Base-by-base conservation (phyloP, 208 protist species). In the Acanthamoeba sp. region DNA sequence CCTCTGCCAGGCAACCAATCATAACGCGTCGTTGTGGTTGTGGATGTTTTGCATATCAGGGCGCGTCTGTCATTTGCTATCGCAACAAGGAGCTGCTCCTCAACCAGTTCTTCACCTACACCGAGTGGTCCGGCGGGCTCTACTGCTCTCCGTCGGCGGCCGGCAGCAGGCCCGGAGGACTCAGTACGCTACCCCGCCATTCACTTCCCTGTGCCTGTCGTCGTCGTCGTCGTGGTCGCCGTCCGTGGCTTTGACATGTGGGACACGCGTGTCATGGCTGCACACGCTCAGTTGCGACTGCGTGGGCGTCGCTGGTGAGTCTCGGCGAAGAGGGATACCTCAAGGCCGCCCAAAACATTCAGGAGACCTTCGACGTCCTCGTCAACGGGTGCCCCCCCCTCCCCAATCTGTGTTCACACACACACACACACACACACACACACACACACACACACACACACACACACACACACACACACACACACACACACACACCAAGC, bases 71-170 rank as follows among this genome's bases (percentile, higher is more conserved):
- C 2, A 94, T 99, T 22, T 52, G 99, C 45, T 99, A 99, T 95
- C 95, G 96, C 24, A 97, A 85, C 20, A 95, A 97, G 45, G 95
- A 98, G 40, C 95, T 98, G 64, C 97, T 98, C 66, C 97, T 97
- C 40, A 97, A 98, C 94, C 98, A 99, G 95, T 99, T 99, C 95
- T 99, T 98, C 94, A 97, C 98, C 42, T 96, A 99, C 29, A 94
- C 98, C 7, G 97, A 98, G 73, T 99, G 99, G 99, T 97, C 98
- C 0, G 99, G 99, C 88, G 99, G 99, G 76, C 98, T 99, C 90
- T 99, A 99, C 96, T 99, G 98, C 95, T 99, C 99, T 4, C 98
- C 98, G 3, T 97, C 98, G 14, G 97, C 99, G n/a, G 97, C 98
- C 87, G 99, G 99, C 22, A 99, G 98, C 40, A 98, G 99, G 94